A percentile compares a stretch with the other conserved stretches of the same genome.
These are phyloP conservation scores for Sugiyamaella paludigena DNA, from an alignment of 1,139 yeast species.

Conservation along the genomic window DNA sequence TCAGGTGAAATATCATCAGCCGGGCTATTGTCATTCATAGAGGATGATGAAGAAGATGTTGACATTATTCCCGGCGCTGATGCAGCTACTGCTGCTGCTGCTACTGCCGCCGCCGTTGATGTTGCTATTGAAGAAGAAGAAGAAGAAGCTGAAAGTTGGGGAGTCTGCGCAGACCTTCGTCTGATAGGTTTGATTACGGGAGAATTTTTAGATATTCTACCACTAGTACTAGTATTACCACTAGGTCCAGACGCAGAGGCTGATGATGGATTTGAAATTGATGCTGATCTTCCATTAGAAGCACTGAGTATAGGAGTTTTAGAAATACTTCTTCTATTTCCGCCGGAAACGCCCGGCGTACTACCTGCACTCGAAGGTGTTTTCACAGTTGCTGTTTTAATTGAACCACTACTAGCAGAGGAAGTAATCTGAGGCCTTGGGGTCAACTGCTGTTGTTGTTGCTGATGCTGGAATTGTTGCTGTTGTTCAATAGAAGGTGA, in stretches of 20 bases:
- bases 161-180: slow-evolving; percentile 1
- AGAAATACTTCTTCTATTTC: slow-evolving; percentile 9
- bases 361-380: slow-evolving; percentile 7
- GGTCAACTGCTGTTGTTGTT: slow-evolving; percentile 10
- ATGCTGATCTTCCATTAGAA: slow-evolving; percentile 21
- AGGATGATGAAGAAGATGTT: not conserved
- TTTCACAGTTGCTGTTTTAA: slow-evolving; percentile 6
- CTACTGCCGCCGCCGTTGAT: slow-evolving; percentile 1
- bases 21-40: slow-evolving; percentile 18
- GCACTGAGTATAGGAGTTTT: slow-evolving; percentile 16
- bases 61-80: not conserved
- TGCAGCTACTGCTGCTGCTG: slow-evolving; percentile 5
- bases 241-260: not conserved
- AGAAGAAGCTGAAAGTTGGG: slow-evolving; percentile 3
- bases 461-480: slow-evolving; percentile 17
- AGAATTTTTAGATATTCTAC: slow-evolving; percentile 15
- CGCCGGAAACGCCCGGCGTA: slow-evolving; percentile 16
- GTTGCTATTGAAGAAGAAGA: not conserved
- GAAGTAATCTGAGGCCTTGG: slow-evolving; percentile 15
- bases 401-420: slow-evolving; percentile 9
- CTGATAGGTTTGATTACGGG: slow-evolving; percentile 19
- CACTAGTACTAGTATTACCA: not conserved
- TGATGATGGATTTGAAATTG: slow-evolving; percentile 21
- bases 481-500: slow-evolving; percentile 21
- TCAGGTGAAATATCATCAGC: slow-evolving; percentile 29